These are phyloP conservation scores for Suhomyces sp. DNA, from an alignment of 805 yeast species.

Conservation along the genomic window DNA sequence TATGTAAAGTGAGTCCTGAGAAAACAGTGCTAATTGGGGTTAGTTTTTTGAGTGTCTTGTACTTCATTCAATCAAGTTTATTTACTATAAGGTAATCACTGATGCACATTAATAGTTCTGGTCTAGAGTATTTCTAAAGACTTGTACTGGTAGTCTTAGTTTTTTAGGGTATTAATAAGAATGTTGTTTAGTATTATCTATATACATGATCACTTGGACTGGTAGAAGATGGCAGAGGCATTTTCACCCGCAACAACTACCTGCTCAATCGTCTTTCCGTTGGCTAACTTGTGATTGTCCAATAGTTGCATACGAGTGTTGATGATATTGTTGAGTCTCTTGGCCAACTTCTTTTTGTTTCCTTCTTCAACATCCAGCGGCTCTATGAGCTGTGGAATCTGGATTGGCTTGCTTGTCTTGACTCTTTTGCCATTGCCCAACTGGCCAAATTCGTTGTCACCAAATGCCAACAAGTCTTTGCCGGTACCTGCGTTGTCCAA, in stretches of 20 bases:
- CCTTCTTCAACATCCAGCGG: slow-evolving; percentile 37
- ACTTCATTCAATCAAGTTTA: too few species aligned
- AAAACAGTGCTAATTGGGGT: too few species aligned
- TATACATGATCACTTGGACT: slow-evolving; percentile 5
- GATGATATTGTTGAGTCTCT: slow-evolving; percentile 31
- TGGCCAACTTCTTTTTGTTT: slow-evolving; percentile 21
- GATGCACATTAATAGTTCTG: neutral
- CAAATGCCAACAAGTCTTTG: slow-evolving; percentile 74
- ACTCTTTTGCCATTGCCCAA: slow-evolving; percentile 76
- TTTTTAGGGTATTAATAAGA: too few species aligned
- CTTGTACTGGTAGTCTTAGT: too few species aligned
- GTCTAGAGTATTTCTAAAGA: neutral
- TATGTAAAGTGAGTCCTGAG: too few species aligned
- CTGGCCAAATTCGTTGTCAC: slow-evolving; percentile 80
- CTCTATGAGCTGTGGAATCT: slow-evolving; percentile 56
- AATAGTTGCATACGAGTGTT: slow-evolving; percentile 47
- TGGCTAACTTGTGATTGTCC: slow-evolving; percentile 18
- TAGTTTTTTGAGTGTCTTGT: too few species aligned
- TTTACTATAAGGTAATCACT: too few species aligned
- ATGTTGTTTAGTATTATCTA: too few species aligned
- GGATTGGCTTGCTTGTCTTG: slow-evolving; percentile 53
- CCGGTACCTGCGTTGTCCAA: slow-evolving; percentile 42
- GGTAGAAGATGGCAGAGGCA: slow-evolving; percentile 63
- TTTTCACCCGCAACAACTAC: slow-evolving; percentile 59
- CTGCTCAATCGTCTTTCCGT: slow-evolving; percentile 44